These are phyloP conservation scores for Bruguiera sexangula DNA, from an alignment of 345 rosid species.

Conservation along the genomic window DNA sequence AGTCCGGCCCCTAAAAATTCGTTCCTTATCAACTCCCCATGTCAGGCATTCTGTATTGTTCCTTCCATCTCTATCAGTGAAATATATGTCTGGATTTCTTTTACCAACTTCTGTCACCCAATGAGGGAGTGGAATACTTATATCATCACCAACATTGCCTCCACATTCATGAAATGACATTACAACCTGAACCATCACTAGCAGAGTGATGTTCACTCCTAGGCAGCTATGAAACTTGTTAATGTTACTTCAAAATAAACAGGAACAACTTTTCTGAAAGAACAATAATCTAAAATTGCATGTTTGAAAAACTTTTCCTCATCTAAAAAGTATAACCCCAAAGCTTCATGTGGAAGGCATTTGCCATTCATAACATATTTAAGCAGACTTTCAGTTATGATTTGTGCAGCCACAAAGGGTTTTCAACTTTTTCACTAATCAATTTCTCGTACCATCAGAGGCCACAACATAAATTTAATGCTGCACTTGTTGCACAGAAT, in stretches of 20 bases:
- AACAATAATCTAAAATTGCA: background rate
- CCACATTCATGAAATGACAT: slow-evolving; percentile 99
- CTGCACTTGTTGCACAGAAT: too few species aligned
- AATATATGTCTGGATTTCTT: slow-evolving; percentile 84
- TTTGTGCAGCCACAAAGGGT: background rate
- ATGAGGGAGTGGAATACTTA: slow-evolving; percentile 89
- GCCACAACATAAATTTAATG: too few species aligned
- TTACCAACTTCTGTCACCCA: slow-evolving; percentile 96
- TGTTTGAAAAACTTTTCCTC: background rate
- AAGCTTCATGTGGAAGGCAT: background rate
- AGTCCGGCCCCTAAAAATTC: slow-evolving; percentile 85
- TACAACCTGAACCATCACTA: slow-evolving; percentile 53
- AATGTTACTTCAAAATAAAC: background rate
- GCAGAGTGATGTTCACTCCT: background rate
- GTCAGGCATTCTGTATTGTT: slow-evolving; percentile 93
- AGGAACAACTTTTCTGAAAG: background rate
- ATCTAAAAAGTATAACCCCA: background rate
- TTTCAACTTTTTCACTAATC: background rate
- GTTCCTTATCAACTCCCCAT: slow-evolving; percentile 94
- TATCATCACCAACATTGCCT: slow-evolving; percentile 96
- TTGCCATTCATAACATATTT: background rate
- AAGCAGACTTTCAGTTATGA: background rate
- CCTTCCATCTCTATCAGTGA: slow-evolving; percentile 96
- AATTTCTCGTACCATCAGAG: too few species aligned
- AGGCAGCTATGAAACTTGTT: background rate